phyloP scores from a whole-genome alignment of 257 asterid genomes.

The Orobanche coerulescens region DNA sequence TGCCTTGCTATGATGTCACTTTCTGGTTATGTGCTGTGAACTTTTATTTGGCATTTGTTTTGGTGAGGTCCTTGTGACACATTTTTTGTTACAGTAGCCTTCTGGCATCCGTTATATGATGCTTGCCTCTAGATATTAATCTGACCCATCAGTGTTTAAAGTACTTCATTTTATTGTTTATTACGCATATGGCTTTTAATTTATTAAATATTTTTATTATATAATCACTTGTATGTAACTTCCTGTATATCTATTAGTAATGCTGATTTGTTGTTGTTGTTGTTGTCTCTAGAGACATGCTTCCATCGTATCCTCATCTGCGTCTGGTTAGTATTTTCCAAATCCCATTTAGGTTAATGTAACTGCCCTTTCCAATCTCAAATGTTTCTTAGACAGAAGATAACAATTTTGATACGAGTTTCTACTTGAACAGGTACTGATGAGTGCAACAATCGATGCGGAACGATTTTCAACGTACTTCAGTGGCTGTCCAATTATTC shows the following conservation, averaged over 20 bases:
- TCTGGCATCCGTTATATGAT: conserved; percentile 1
- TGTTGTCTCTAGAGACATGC: conserved; percentile 65
- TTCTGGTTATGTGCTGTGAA: conserved; percentile 1
- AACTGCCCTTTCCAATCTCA: not conserved
- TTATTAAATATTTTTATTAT: conserved; percentile 1
- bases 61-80: conserved; percentile 7
- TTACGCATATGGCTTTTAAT: not conserved
- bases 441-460: conserved; percentile 97
- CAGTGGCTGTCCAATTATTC: conserved; percentile 79
- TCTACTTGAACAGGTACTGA: conserved; percentile 54
- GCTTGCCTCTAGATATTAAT: not conserved
- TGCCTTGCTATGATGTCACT: conserved; percentile 27
- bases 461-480: conserved; percentile 82
- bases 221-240: conserved; percentile 7
- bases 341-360: conserved; percentile 13
- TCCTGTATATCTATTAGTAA: not conserved
- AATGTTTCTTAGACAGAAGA: conserved; percentile 13
- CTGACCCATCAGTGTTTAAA: not conserved
- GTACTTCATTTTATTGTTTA: conserved; percentile 6
- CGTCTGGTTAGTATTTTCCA: conserved; percentile 59
- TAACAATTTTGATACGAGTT: conserved; percentile 19
- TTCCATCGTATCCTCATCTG: conserved; percentile 74
- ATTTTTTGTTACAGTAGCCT: not conserved
- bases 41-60: conserved; percentile 6
- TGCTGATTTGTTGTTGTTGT: conserved; percentile 26